Evolutionary conservation across 2,329 filamentous ascomycete genomes (phyloP).

Genomic region (Diaporthe sp.): DNA sequence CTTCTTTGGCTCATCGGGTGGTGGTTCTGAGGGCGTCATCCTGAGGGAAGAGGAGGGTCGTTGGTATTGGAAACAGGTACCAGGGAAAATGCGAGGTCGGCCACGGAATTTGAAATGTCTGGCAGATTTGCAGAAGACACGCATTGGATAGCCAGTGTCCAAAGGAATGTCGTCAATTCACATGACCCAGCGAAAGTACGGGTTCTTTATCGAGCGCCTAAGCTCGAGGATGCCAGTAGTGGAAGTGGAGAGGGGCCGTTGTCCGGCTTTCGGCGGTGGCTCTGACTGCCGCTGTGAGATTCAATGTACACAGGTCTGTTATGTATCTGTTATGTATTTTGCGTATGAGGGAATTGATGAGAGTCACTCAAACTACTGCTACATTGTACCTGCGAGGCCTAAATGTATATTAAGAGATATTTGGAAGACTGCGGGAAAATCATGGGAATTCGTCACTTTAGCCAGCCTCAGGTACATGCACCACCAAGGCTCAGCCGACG

Average conservation of each 20-base stretch:
- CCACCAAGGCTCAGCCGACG: neutral
- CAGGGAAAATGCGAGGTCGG: neutral
- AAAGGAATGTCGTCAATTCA: neutral
- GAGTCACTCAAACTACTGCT: neutral
- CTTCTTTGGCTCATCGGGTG: constrained; percentile 43
- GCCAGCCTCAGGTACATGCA: neutral
- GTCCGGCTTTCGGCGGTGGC: constrained; percentile 27
- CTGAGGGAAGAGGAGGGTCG: constrained; percentile 8
- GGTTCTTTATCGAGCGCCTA: neutral
- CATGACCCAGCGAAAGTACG: neutral
- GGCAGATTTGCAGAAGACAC: neutral
- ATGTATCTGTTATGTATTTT: neutral
- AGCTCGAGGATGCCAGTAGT: neutral
- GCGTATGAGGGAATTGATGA: neutral
- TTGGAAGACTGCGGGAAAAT: neutral
- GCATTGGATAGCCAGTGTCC: neutral
- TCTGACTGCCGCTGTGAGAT: neutral
- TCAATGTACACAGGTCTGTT: neutral
- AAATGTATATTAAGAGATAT: neutral
- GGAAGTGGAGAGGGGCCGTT: neutral
- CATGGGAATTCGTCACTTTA: neutral
- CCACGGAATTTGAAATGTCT: neutral
- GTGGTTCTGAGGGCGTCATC: constrained; percentile 39
- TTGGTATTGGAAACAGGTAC: neutral
- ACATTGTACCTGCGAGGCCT: neutral